A percentile compares a stretch with the other conserved stretches of the same genome.
These are phyloP conservation scores for Pedinophyceae sp. DNA, from an alignment of 139 green algal species.

Conservation along the genomic window DNA sequence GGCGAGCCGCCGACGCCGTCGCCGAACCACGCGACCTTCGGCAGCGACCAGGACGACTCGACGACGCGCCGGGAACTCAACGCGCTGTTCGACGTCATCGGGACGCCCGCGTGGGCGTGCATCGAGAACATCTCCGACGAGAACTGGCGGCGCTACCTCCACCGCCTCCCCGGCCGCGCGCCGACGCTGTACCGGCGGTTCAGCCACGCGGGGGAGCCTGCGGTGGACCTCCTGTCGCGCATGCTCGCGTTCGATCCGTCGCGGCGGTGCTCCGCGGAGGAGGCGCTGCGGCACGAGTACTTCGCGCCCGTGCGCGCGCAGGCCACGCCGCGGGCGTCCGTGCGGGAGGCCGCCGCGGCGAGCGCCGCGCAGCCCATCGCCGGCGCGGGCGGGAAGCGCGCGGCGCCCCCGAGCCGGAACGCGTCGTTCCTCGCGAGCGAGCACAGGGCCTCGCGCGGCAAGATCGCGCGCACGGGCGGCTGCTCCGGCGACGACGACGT, in stretches of 20 bases:
- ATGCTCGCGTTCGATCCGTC: conserved; percentile 14
- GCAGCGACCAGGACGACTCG: no score
- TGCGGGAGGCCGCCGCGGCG: not conserved
- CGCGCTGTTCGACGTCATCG: conserved; percentile 7
- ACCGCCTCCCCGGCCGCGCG: not conserved
- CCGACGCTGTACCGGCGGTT: conserved; percentile 4
- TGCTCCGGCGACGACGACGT: no score
- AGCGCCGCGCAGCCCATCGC: not conserved
- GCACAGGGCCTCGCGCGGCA: no score
- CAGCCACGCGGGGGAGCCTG: conserved; percentile 1
- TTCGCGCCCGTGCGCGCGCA: not conserved
- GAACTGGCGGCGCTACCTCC: conserved; percentile 4
- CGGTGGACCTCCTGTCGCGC: conserved; percentile 9
- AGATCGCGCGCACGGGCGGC: no score
- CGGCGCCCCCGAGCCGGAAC: not conserved
- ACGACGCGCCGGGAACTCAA: not conserved
- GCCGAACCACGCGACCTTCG: no score
- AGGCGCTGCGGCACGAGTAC: conserved; percentile 11
- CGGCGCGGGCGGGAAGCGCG: not conserved
- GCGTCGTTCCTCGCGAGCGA: no score
- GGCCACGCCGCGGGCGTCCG: not conserved
- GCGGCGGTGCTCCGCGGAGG: conserved; percentile 3
- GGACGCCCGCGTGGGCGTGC: conserved; percentile 5
- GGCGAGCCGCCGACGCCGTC: no score
- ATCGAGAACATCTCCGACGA: conserved; percentile 5